phyloP scores from a whole-genome alignment of 2,329 filamentous ascomycete genomes.

The Nemania sp. region DNA sequence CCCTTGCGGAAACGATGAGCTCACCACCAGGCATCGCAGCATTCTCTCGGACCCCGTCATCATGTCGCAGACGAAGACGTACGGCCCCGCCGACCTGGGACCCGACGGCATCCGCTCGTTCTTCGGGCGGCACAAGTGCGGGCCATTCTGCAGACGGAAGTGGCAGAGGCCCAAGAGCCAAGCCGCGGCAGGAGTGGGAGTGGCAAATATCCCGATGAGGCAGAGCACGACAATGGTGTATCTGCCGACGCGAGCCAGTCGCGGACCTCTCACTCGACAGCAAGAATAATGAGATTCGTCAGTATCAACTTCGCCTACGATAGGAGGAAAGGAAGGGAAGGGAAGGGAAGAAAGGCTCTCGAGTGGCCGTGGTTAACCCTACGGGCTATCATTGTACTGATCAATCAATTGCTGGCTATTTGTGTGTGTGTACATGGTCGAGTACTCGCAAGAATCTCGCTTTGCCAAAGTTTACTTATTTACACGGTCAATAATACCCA shows the following conservation, averaged over 20 bases:
- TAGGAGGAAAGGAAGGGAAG: not conserved
- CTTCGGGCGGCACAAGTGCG: conserved; percentile 45
- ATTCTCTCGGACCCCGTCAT: conserved; percentile 50
- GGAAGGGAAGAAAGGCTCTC: too few species aligned
- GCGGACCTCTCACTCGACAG: not conserved
- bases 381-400: too few species aligned
- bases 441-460: too few species aligned
- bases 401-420: too few species aligned
- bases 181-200: not conserved
- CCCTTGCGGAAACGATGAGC: not conserved
- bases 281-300: not conserved
- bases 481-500: too few species aligned
- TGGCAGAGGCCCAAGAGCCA: conserved; percentile 29
- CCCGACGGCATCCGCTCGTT: conserved; percentile 46
- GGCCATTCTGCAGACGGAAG: conserved; percentile 38
- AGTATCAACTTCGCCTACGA: too few species aligned
- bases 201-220: not conserved
- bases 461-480: too few species aligned
- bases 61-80: conserved; percentile 44
- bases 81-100: conserved; percentile 47
- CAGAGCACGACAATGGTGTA: conserved; percentile 26
- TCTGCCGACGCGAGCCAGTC: conserved; percentile 9
- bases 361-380: too few species aligned
- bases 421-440: too few species aligned
- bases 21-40: conserved; percentile 17